A percentile compares a stretch with the other conserved stretches of the same genome.
phyloP scores from a whole-genome alignment of 768 basidiomycete genomes.

The Suillus tomentosus region DNA sequence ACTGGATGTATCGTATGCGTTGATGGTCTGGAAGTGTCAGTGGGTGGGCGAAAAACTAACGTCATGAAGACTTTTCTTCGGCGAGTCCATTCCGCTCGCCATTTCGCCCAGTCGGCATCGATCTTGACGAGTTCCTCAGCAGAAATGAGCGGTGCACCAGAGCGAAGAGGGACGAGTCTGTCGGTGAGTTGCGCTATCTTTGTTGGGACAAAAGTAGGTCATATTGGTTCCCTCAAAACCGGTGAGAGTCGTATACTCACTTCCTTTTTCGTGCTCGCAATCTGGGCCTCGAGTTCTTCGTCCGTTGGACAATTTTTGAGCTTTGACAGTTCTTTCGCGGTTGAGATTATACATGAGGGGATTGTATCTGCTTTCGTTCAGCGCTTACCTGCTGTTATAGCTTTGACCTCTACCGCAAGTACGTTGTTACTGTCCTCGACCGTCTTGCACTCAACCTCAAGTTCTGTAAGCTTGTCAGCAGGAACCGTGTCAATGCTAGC shows the following conservation, averaged over 20 bases:
- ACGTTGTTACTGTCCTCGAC: constrained; percentile 62
- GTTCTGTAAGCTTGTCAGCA: constrained; percentile 55
- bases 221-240: constrained; percentile 12
- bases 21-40: background rate
- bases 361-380: background rate
- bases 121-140: constrained; percentile 68
- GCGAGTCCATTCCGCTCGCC: constrained; percentile 80
- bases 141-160: constrained; percentile 64
- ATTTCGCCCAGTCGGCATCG: constrained; percentile 74
- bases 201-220: constrained; percentile 9
- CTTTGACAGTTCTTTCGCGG: constrained; percentile 58
- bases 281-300: constrained; percentile 56
- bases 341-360: constrained; percentile 19
- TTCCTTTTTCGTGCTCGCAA: constrained; percentile 49
- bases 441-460: constrained; percentile 60
- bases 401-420: constrained; percentile 52
- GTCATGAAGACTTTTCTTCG: constrained; percentile 68
- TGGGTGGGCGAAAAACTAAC: constrained; percentile 24
- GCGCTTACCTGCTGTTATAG: constrained; percentile 31
- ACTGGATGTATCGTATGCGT: background rate
- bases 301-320: constrained; percentile 71
- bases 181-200: constrained; percentile 52
- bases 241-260: constrained; percentile 42
- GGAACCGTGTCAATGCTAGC: constrained; percentile 66
- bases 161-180: constrained; percentile 65